Percentiles rank a stretch among this genome's conserved stretches.
Evolutionary conservation across 495 filamentous ascomycete species (phyloP).

Genomic region (Diplogelasinospora grovesii): DNA sequence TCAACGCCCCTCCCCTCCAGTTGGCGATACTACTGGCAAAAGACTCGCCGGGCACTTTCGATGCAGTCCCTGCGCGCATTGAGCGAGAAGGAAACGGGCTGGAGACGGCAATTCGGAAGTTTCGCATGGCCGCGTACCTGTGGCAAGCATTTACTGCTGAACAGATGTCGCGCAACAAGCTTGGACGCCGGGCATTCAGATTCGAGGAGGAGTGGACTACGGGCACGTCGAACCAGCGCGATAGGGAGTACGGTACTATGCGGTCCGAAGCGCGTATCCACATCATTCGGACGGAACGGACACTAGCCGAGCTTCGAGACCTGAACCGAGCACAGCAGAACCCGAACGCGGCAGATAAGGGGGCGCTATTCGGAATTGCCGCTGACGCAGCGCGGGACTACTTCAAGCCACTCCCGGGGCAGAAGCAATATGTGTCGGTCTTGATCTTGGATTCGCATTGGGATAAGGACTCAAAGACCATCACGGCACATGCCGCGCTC

Average conservation of each 20-base stretch:
- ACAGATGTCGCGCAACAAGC: constrained; percentile 83
- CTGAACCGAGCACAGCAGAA: constrained; percentile 78
- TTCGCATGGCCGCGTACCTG: constrained; percentile 83
- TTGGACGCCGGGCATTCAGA: constrained; percentile 77
- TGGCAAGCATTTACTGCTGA: constrained; percentile 96
- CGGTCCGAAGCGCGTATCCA: constrained; percentile 87
- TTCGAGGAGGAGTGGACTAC: constrained; percentile 92
- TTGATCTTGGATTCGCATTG: constrained; percentile 81
- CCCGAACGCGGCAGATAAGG: constrained; percentile 54
- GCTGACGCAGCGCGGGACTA: constrained; percentile 66
- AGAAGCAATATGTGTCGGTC: constrained; percentile 79
- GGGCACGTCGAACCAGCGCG: constrained; percentile 65
- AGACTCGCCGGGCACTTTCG: constrained; percentile 81
- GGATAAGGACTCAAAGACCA: constrained; percentile 61
- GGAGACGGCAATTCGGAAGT: constrained; percentile 75
- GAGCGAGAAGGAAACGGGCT: constrained; percentile 75
- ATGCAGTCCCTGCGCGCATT: constrained; percentile 67
- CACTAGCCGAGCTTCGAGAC: constrained; percentile 73
- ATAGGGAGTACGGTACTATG: constrained; percentile 60
- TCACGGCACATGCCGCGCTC: constrained; percentile 76
- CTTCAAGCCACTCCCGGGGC: constrained; percentile 65
- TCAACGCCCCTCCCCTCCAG: constrained; percentile 70
- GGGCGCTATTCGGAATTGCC: constrained; percentile 68
- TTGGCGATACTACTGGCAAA: constrained; percentile 77
- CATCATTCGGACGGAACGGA: constrained; percentile 73